Evolutionary conservation across 2,329 filamentous ascomycete species (phyloP).

Genomic region (Pseudogymnoascus sp.): DNA sequence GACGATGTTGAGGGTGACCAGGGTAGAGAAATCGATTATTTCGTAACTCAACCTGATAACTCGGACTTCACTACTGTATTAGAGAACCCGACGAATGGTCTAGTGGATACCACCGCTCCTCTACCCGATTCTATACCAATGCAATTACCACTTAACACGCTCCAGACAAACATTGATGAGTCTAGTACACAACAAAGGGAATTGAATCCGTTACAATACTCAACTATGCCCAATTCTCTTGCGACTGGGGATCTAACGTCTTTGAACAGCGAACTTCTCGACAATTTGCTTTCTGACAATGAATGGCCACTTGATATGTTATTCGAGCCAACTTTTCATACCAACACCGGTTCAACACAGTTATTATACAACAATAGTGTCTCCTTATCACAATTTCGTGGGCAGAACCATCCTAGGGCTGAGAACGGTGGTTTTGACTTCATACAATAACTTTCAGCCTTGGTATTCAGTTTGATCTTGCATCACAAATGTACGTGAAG

Average conservation of each 20-base stretch:
- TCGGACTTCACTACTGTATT: neutral
- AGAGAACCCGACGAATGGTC: neutral
- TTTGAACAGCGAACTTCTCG: neutral
- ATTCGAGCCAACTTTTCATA: neutral
- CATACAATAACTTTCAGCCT: neutral
- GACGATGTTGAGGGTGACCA: slow-evolving; percentile 16
- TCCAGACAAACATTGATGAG: neutral
- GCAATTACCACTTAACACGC: neutral
- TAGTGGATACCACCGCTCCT: neutral
- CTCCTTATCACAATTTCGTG: neutral
- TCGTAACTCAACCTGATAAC: neutral
- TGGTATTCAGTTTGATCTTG: neutral
- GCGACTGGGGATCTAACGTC: neutral
- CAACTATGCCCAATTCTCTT: neutral
- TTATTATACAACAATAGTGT: neutral
- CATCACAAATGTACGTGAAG: neutral
- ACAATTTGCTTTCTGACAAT: neutral
- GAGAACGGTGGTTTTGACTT: neutral
- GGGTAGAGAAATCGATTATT: neutral
- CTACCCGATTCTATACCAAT: neutral
- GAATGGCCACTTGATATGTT: neutral
- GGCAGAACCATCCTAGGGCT: neutral
- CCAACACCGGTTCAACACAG: neutral
- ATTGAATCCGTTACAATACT: neutral
- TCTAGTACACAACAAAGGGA: neutral